Evolutionary conservation across 139 green algal species (phyloP), one percentile per base, ranked within the genome.

Genomic region (Bryopsis sp.): DNA sequence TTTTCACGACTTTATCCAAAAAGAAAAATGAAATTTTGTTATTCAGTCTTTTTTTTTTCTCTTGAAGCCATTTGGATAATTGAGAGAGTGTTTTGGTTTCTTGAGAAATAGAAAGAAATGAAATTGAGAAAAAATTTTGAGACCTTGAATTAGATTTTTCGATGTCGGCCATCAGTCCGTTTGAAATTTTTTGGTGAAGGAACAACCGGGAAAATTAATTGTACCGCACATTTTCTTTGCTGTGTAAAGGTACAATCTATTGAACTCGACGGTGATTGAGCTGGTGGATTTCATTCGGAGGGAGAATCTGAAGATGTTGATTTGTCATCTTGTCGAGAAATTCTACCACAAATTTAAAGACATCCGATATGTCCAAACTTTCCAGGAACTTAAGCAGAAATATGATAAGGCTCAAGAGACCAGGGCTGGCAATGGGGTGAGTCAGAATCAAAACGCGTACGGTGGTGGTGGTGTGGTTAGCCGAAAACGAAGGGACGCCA

Each of bases 211-310:
- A n/a, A n/a, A n/a, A n/a, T n/a, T n/a, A n/a, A n/a, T n/a, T n/a
- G n/a, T n/a, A n/a, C n/a, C n/a, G n/a, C n/a, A n/a, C n/a, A n/a
- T n/a, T n/a, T n/a, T n/a, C n/a, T n/a, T n/a, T n/a, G n/a, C n/a
- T n/a, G n/a, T n/a, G n/a, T n/a, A n/a, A 31, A 70, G 79, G 6
- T 94, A 95, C 81, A 96, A 96, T 79, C 73, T 96, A 58, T 79
- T 96, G 60, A 93, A 95, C 81, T 78, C 60, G 4, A 81, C 81
- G 31, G 76, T 92, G 31, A 78, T 95, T 50, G 87, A 95, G 72
- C 64, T 93, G 47, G 58, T 93, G 2, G 86, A 95, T 28, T 93
- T 89, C 75, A 85, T 97, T 22, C 69, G 80, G 1, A 78, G 74
- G 38, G 87, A 94, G 63, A 92, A 92, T 78, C 84, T 95, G 48